Base-by-base conservation (phyloP, 805 yeast genomes). In the Candida nitratophila region DNA sequence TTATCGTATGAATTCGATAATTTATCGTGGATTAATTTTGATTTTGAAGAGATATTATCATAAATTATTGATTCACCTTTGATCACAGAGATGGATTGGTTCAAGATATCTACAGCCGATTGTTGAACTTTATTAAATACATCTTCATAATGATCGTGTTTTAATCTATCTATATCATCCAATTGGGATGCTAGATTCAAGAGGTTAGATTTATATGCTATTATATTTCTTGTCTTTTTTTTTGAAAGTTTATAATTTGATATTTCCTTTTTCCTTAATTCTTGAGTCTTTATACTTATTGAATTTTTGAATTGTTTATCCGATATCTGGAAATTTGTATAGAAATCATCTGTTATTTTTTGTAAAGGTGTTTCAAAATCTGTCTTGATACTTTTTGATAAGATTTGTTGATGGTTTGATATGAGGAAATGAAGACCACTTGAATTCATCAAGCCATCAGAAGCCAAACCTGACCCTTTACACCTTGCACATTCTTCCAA, bases 11-110 rank as follows among this genome's bases (percentile, higher is more conserved):
- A 34, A 20, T 19, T 17, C 9, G 37, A 17, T 10, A 34, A 14
- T 34, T 34, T 17, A 7, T 34, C 37, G 20, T 34, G 20, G 7
- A 34, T 34, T 10, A 9, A 8, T 5, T 17, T 34, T 5, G 95
- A 93, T 56, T 88, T 88, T 45, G 79, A 71, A 0, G 95, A 95
- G 20, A 88, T 78, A 24, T 84, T 82, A 54, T 86, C 95, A 52
- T 77, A 79, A 17, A 87, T 78, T 53, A 86, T 93, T 16, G 88
- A 78, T 57, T 88, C 91, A 2, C 93, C 90, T 41, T 87, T 67
- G 2, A 86, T 81, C 5, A 84, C 68, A 1, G 83, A 71, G 1
- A 87, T 83, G 1, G 86, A 71, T 42, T 72, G 69, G 17, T 64
- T 60, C 39, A 84, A 68, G 4, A 86, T 66, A 22, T 69, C 64